Evolutionary conservation across 306 rosid species (phyloP).

Genomic region (Vachellia collinsii): DNA sequence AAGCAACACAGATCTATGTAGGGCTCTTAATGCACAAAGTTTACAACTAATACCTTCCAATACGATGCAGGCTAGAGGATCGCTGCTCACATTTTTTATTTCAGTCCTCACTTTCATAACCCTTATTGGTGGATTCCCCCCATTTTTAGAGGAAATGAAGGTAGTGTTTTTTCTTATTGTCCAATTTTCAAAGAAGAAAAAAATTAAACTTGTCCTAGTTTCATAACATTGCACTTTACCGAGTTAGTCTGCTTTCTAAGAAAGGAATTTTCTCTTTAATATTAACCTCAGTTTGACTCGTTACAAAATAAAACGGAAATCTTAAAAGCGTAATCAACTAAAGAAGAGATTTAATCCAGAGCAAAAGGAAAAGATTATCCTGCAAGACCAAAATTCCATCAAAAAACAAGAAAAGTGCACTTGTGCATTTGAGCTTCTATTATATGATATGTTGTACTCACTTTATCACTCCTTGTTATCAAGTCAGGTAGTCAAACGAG

Average conservation of each 20-base stretch:
- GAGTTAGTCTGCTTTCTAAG: not conserved
- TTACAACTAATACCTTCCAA: constrained; percentile 16
- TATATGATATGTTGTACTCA: constrained; percentile 1
- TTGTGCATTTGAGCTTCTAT: not conserved
- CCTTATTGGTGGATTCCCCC: constrained; percentile 79
- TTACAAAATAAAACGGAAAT: not conserved
- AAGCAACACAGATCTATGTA: not conserved
- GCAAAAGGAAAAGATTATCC: not conserved
- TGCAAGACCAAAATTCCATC: not conserved
- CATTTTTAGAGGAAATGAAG: constrained; percentile 78
- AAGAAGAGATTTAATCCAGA: not conserved
- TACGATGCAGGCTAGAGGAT: constrained; percentile 64
- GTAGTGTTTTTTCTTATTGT: constrained; percentile 31
- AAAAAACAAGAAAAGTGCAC: not conserved
- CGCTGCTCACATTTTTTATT: constrained; percentile 53
- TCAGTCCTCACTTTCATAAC: constrained; percentile 73
- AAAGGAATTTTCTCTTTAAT: not conserved
- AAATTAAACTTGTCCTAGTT: not conserved
- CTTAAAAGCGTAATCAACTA: not conserved
- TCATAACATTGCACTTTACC: not conserved
- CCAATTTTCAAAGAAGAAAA: not conserved
- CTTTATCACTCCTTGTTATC: constrained; percentile 12
- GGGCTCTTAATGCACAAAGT: constrained; percentile 6
- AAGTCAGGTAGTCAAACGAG: constrained; percentile 63
- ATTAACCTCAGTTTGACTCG: not conserved